A percentile compares a stretch with the other conserved stretches of the same genome.
These are phyloP conservation scores for Kazachstania bromeliacearum DNA, from an alignment of 805 yeast species.

Conservation along the genomic window DNA sequence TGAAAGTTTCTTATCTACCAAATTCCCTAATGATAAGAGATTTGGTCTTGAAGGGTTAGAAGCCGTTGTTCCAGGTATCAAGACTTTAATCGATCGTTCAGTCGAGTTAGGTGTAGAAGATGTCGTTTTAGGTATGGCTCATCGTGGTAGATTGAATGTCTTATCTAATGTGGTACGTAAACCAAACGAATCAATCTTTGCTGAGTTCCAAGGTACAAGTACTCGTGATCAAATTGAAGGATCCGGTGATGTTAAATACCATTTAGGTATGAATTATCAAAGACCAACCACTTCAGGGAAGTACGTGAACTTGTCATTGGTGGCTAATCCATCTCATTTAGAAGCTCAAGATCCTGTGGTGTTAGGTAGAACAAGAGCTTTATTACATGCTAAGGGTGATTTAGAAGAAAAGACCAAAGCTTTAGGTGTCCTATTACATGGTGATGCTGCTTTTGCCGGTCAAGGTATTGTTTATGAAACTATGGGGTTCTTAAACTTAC, in stretches of 20 bases:
- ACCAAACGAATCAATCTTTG: slow-evolving; percentile 95
- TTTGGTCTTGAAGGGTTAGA: slow-evolving; percentile 99
- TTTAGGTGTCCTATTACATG: slow-evolving; percentile 86
- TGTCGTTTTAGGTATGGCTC: slow-evolving; percentile 98
- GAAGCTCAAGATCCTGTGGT: slow-evolving; percentile 99
- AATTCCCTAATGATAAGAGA: slow-evolving; percentile 97
- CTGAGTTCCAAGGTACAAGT: slow-evolving; percentile 83
- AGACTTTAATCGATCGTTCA: slow-evolving; percentile 86
- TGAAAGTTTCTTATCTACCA: slow-evolving; percentile 85
- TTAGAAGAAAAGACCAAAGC: slow-evolving; percentile 78
- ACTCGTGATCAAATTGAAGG: slow-evolving; percentile 74
- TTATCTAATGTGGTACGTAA: slow-evolving; percentile 96
- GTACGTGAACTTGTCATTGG: slow-evolving; percentile 87
- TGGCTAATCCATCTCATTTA: slow-evolving; percentile 97
- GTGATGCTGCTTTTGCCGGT: slow-evolving; percentile 98
- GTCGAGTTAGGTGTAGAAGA: slow-evolving; percentile 92
- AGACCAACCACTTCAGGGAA: slow-evolving; percentile 99
- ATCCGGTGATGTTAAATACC: slow-evolving; percentile 98
- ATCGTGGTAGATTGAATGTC: slow-evolving; percentile 97
- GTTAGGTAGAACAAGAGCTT: slow-evolving; percentile 94
- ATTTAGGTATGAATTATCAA: slow-evolving; percentile 97
- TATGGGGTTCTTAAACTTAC: slow-evolving; percentile 85
- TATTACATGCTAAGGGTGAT: slow-evolving; percentile 85
- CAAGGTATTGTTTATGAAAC: slow-evolving; percentile 99
- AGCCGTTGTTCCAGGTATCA: slow-evolving; percentile 92